These are phyloP conservation scores for Cercospora sp. DNA, from an alignment of 2,329 filamentous ascomycete genomes.

Conservation along the genomic window DNA sequence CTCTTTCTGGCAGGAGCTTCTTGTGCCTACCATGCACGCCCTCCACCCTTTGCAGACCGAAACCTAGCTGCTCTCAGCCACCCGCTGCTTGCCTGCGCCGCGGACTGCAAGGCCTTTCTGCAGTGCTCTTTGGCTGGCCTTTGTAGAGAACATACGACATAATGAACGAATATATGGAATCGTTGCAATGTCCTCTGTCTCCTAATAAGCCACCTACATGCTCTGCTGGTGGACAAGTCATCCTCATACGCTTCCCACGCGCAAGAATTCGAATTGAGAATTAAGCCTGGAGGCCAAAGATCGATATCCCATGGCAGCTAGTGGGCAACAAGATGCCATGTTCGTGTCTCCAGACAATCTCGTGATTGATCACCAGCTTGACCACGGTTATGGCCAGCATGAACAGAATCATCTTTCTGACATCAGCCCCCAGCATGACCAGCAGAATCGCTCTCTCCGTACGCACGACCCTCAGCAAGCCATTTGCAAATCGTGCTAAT, in stretches of 20 bases:
- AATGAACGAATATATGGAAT: slow-evolving; percentile 17
- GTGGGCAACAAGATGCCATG: slow-evolving; percentile 17
- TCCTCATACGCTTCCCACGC: neutral
- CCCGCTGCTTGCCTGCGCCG: slow-evolving; percentile 12
- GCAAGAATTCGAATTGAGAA: neutral
- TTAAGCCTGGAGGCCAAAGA: neutral
- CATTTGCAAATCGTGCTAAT: neutral
- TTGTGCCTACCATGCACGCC: neutral
- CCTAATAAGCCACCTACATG: neutral
- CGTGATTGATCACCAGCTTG: slow-evolving; percentile 21
- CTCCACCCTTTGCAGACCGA: slow-evolving; percentile 4
- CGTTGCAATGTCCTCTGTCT: neutral
- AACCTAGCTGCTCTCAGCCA: slow-evolving; percentile 12
- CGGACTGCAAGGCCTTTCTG: slow-evolving; percentile 14
- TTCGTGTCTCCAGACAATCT: slow-evolving; percentile 27
- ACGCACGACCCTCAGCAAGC: neutral
- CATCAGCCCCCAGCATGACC: neutral
- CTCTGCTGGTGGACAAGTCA: neutral
- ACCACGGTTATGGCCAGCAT: slow-evolving; percentile 10
- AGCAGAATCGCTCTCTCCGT: neutral
- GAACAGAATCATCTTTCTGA: slow-evolving; percentile 14
- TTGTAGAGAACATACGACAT: slow-evolving; percentile 8
- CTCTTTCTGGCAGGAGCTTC: slow-evolving; percentile 4
- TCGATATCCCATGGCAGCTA: neutral
- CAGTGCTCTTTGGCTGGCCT: slow-evolving; percentile 9